These are phyloP conservation scores for Elaphomyces granulatus DNA, from an alignment of 495 filamentous ascomycete species.

Conservation along the genomic window DNA sequence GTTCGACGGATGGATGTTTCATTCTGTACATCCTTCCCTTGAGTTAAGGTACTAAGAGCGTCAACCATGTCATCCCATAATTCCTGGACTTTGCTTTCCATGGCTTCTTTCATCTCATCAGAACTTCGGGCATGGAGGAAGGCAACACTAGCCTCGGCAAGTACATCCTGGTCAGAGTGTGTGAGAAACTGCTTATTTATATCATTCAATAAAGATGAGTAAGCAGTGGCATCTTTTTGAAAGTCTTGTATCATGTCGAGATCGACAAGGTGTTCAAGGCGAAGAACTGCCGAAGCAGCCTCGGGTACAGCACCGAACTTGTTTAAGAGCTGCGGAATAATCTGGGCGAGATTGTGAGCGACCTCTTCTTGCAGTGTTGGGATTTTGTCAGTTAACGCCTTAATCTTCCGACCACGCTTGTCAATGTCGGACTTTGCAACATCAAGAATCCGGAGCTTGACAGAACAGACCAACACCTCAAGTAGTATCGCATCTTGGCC, in stretches of 20 bases:
- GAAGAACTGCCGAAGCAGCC: conserved; percentile 69
- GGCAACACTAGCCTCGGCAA: conserved; percentile 70
- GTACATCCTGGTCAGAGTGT: conserved; percentile 69
- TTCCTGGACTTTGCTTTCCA: conserved; percentile 60
- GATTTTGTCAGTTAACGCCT: conserved; percentile 44
- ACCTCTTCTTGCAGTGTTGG: conserved; percentile 56
- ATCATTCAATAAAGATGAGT: conserved; percentile 72
- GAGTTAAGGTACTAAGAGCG: conserved; percentile 50
- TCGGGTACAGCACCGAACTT: conserved; percentile 77
- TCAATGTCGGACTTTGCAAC: conserved; percentile 40
- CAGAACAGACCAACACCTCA: conserved; percentile 68
- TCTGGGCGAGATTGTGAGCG: conserved; percentile 54
- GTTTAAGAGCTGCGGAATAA: conserved; percentile 74
- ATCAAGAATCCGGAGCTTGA: conserved; percentile 50
- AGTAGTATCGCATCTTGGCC: conserved; percentile 74
- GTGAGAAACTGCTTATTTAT: conserved; percentile 87
- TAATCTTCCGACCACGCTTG: conserved; percentile 47
- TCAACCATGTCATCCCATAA: conserved; percentile 76
- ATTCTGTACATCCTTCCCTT: conserved; percentile 47
- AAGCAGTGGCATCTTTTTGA: conserved; percentile 69
- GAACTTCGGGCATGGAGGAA: conserved; percentile 74
- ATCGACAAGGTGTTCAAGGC: conserved; percentile 76
- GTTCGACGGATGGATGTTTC: conserved; percentile 45
- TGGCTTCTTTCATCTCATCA: conserved; percentile 73
- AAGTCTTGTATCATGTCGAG: conserved; percentile 81